Base-by-base conservation (phyloP, 2,329 filamentous ascomycete genomes). In the Fusarium albosuccineum region DNA sequence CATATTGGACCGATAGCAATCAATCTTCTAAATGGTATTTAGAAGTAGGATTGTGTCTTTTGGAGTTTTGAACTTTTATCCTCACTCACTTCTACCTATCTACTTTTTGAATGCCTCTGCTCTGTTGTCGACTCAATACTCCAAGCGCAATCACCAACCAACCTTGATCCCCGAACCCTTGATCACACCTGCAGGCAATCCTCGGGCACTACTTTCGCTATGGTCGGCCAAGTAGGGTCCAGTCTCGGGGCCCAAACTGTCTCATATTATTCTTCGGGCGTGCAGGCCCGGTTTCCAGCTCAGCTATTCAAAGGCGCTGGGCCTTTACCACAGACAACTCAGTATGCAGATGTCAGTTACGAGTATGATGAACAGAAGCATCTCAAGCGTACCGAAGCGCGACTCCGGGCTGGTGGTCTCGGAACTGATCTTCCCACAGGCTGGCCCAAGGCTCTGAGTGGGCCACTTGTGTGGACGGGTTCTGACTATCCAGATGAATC, bases 391-490 rank as follows among this genome's bases (percentile, higher is more conserved):
- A 42, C 40, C 40, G 40, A 42, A 26, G 40, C 40, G 40, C 40
- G 40, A 42, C 17, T 42, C 16, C 40, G 22, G 40, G 40, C 40
- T 8, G 40, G 40, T 26, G 10, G 40, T 14, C 40, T 42, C 40
- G 14, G 40, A 22, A 33, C 27, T 10, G 36, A 14, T 34, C 30
- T 57, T 9, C 53, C 53, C 14, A 10, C 17, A 16, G 44, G 53
- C 1, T 50, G 33, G 22, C 53, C 53, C 29, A 39, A 4, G 10
- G 4, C 9, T 11, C 8, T 57, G 9, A 30, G 5, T 27, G 53
- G 53, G 9, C 53, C 53, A 5, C 53, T 57, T 17, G 44, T 57
- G 17, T 57, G 53, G 53, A 22, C 9, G 14, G 26, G 14, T 10
- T 13, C 17, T 26, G 34, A 36, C 26, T 57, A 39, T 41, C 11